Percentiles rank a stretch among this genome's conserved stretches.
These are phyloP conservation scores for Coniochaeta sp. DNA, from an alignment of 2,329 filamentous ascomycete genomes.

Conservation along the genomic window DNA sequence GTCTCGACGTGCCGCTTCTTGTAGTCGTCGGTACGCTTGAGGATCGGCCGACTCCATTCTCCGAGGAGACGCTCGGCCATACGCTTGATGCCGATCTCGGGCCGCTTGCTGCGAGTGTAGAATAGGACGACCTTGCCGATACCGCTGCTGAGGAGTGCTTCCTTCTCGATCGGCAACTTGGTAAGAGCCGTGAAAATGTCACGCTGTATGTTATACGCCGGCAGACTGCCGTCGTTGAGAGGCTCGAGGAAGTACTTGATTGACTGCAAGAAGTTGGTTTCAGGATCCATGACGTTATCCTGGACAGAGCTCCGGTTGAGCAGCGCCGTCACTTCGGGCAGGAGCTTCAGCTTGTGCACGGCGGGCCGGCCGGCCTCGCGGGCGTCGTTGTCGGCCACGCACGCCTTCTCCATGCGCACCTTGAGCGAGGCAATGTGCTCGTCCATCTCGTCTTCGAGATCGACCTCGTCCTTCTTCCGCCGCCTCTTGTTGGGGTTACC, in stretches of 20 bases:
- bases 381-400: conserved; percentile 75
- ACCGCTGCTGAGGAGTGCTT: conserved; percentile 79
- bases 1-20: conserved; percentile 69
- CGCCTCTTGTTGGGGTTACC: conserved; percentile 61
- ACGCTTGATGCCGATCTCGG: conserved; percentile 82
- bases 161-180: conserved; percentile 82
- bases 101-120: conserved; percentile 91
- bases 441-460: conserved; percentile 84
- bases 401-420: conserved; percentile 82
- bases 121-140: conserved; percentile 96
- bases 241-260: conserved; percentile 98
- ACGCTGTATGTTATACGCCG: conserved; percentile 94
- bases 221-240: conserved; percentile 84
- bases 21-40: conserved; percentile 91
- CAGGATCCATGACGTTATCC: conserved; percentile 80
- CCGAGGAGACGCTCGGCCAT: conserved; percentile 87
- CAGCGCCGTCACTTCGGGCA: conserved; percentile 81
- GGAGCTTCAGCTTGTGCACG: conserved; percentile 85
- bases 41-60: conserved; percentile 91
- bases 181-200: conserved; percentile 79
- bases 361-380: conserved; percentile 75
- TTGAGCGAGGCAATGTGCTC: conserved; percentile 84
- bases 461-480: conserved; percentile 82
- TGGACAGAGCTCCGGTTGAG: conserved; percentile 86
- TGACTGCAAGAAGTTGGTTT: conserved; percentile 89